Base-by-base conservation (phyloP, 139 green algal genomes). In the Protoeuglena noctilucae region DNA sequence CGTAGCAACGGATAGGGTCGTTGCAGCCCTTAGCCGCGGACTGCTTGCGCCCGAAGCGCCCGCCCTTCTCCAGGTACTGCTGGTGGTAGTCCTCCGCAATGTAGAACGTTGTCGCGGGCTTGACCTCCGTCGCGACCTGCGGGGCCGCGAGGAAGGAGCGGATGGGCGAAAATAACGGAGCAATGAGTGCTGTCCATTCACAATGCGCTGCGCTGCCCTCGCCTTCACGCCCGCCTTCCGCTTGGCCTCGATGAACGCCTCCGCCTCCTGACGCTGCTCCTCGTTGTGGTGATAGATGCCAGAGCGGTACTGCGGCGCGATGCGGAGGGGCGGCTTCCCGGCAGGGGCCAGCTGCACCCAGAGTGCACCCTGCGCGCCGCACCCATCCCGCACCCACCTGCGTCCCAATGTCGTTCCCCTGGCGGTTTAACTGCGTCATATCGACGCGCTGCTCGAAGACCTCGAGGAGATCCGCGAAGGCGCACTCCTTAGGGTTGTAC, bases 1-100 rank as follows among this genome's bases (percentile, higher is more conserved):
- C 82, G 51, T 93, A 92, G 57, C 81, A 91, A 12, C 81, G 56
- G 40, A 91, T 91, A 2, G 57, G 61, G 45, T 89, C 79, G 3
- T 24, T 78, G 60, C 69, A 82, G 14, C 74, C 73, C 59, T 93
- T 93, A 1, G 65, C 63, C 0, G 84, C 56, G 21, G 56, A 79
- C 63, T 93, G 84, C 3, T 48, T 29, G 17, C 40, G 50, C 0
- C 74, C 73, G 31, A 80, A 78, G 2, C 83, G 62, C 1, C 83
- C 83, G 3, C 83, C 83, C 49, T 70, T 77, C 19, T 60, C 50
- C 39, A 91, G 57, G 64, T 91, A 87, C 48, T 76, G 70, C 59
- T 76, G 70, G 45, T 74, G 70, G 48, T 78, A 73, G 6, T 58
- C 25, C 55, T 83, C 75, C 1, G 75, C 75, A 12, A 74, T 9